A percentile compares a stretch with the other conserved stretches of the same genome.
Conservation (phyloP, 345 rosid species). For the Noccaea bulbosa region DNA sequence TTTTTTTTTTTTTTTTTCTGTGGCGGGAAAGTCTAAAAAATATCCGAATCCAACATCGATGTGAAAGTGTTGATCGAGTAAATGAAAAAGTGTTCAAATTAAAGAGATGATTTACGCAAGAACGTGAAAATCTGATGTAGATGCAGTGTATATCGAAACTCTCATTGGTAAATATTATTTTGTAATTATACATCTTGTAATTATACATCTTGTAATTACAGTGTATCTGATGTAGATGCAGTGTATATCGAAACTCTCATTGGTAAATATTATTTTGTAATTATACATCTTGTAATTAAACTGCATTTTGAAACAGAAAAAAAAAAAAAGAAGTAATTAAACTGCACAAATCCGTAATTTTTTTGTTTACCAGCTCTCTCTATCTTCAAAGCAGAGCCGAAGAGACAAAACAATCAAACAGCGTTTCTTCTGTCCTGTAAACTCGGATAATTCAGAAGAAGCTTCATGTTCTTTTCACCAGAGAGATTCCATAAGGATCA, state of each 20-base stretch:
- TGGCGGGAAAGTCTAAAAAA: constrained; percentile 17
- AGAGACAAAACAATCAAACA: constrained; percentile 31
- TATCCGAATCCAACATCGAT: background rate
- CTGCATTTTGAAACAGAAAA: no score
- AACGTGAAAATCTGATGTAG: background rate
- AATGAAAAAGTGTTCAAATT: no score
- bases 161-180: background rate
- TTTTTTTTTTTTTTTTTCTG: background rate
- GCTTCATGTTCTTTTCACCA: constrained; percentile 61
- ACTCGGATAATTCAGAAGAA: constrained; percentile 30
- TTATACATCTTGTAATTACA: constrained; percentile 22
- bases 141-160: constrained; percentile 6
- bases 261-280: background rate
- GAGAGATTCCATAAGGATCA: constrained; percentile 68
- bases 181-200: constrained; percentile 21
- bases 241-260: constrained; percentile 8
- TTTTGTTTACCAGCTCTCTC: constrained; percentile 16
- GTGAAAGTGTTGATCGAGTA: background rate
- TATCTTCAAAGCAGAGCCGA: constrained; percentile 37
- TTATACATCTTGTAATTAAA: constrained; percentile 25
- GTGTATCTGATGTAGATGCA: background rate
- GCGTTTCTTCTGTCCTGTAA: constrained; percentile 32
- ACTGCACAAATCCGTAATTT: constrained; percentile 25
- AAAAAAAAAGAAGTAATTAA: no score
- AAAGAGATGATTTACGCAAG: no score